Percentiles rank a stretch among this genome's conserved stretches.
phyloP scores from a whole-genome alignment of 345 rosid genomes.

The Tarenaya hassleriana region DNA sequence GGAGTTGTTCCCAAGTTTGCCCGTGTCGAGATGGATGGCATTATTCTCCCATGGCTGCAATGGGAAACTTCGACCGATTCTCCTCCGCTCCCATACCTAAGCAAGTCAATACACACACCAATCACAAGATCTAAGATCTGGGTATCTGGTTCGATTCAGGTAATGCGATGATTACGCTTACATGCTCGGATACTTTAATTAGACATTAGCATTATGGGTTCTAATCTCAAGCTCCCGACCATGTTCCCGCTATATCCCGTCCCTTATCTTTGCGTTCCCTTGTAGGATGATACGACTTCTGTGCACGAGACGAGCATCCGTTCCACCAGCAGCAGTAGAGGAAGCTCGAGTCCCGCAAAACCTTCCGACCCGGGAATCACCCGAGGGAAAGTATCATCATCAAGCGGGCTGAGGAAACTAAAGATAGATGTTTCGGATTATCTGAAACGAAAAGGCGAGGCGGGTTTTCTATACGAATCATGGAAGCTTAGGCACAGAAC shows the following conservation, averaged over 20 bases:
- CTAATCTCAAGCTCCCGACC: no score
- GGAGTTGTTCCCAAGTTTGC: constrained; percentile 28
- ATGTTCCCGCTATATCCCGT: neutral
- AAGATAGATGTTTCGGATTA: constrained; percentile 52
- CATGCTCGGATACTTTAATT: no score
- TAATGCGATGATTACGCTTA: neutral
- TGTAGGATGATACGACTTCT: constrained; percentile 39
- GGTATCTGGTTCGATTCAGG: constrained; percentile 35
- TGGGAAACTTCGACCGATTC: constrained; percentile 78
- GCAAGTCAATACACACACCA: constrained; percentile 26
- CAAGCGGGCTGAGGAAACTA: constrained; percentile 23
- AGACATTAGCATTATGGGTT: no score
- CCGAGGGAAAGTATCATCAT: constrained; percentile 13
- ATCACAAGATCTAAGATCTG: constrained; percentile 27
- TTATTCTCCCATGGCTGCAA: constrained; percentile 81
- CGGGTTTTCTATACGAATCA: constrained; percentile 51
- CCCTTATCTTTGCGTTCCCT: constrained; percentile 6
- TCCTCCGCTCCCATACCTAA: constrained; percentile 36
- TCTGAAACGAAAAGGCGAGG: constrained; percentile 40
- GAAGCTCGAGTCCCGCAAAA: constrained; percentile 62
- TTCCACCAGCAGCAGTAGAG: constrained; percentile 63
- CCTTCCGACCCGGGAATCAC: constrained; percentile 23
- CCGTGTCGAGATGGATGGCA: constrained; percentile 78
- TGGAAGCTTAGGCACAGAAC: constrained; percentile 67
- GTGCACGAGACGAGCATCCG: constrained; percentile 35